phyloP scores from a whole-genome alignment of 306 rosid species.

The Dryas octopetala region DNA sequence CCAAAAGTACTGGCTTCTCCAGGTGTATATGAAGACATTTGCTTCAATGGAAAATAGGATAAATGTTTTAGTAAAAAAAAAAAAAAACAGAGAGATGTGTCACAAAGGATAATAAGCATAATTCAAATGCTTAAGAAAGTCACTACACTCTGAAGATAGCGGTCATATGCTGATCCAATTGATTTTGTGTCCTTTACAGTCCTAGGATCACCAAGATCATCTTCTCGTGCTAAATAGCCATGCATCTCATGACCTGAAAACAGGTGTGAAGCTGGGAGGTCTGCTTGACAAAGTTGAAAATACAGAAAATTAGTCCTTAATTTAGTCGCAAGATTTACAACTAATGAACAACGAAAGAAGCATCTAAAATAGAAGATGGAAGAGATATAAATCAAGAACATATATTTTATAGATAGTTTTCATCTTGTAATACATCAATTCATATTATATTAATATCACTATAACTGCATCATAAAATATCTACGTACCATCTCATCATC shows the following conservation, averaged over 20 bases:
- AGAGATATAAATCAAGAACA: background rate
- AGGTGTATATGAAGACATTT: conserved; percentile 54
- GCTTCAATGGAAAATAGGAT: conserved; percentile 51
- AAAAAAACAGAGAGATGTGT: conserved; percentile 11
- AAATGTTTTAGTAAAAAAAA: conserved; percentile 29
- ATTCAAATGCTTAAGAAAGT: conserved; percentile 21
- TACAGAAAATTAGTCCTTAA: background rate
- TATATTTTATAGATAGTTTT: background rate
- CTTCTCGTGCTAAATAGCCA: conserved; percentile 53
- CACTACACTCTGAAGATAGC: conserved; percentile 91
- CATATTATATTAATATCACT: background rate
- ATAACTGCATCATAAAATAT: background rate
- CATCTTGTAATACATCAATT: background rate
- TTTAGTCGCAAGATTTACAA: background rate
- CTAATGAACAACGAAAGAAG: background rate
- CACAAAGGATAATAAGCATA: conserved; percentile 19
- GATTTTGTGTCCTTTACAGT: conserved; percentile 56
- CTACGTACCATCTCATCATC: background rate
- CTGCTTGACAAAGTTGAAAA: conserved; percentile 27
- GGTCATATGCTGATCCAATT: conserved; percentile 83
- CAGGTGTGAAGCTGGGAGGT: conserved; percentile 52
- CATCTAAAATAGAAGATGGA: background rate
- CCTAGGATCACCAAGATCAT: conserved; percentile 54
- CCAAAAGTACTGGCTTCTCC: conserved; percentile 66
- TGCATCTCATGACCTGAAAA: conserved; percentile 67